phyloP scores from a whole-genome alignment of 345 rosid species.

The Euclidium syriacum region DNA sequence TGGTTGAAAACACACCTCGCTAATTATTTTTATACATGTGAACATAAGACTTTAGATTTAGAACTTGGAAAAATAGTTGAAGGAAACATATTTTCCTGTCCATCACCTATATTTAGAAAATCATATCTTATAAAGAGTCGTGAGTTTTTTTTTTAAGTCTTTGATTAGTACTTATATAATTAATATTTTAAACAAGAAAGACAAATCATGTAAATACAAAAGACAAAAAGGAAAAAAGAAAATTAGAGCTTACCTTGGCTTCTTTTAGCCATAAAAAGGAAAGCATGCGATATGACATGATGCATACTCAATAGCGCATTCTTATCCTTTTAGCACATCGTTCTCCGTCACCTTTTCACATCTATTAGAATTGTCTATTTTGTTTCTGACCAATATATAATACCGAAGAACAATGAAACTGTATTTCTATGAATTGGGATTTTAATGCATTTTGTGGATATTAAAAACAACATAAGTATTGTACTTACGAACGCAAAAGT shows the following conservation, averaged over 20 bases:
- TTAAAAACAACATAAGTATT: too few species aligned
- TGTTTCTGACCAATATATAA: neutral
- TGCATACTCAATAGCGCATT: neutral
- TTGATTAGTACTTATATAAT: neutral
- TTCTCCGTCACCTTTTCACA: neutral
- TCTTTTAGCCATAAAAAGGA: neutral
- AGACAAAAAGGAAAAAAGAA: too few species aligned
- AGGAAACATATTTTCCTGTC: neutral
- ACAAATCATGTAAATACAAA: neutral
- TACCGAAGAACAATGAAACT: too few species aligned
- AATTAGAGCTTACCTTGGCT: neutral
- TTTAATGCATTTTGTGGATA: neutral
- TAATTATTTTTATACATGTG: neutral
- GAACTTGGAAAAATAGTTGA: neutral
- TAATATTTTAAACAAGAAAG: neutral
- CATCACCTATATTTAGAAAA: neutral
- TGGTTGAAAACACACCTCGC: neutral
- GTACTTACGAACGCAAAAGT: too few species aligned
- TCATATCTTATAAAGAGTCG: neutral
- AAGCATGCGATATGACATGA: neutral
- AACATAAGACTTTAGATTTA: neutral
- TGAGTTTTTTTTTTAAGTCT: neutral
- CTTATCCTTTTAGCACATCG: neutral
- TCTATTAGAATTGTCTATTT: neutral
- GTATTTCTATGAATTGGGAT: too few species aligned